Evolutionary conservation across 23 red algal species (phyloP).

Genomic region (Gracilariopsis chorda): DNA sequence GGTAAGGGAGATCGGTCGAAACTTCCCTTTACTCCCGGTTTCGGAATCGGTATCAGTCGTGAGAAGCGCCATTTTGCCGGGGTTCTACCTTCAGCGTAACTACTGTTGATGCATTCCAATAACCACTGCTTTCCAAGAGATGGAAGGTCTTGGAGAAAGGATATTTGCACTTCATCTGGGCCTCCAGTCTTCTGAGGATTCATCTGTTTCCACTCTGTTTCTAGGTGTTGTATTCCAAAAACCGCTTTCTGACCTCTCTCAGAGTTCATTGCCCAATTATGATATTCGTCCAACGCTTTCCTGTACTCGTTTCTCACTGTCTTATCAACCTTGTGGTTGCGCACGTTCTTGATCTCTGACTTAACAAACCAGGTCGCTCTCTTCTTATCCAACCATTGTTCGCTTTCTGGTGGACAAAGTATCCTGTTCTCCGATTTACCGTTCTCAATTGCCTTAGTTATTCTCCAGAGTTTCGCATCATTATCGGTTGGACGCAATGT

Average conservation of each 20-base stretch:
- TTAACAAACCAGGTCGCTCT: neutral
- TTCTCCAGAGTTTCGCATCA: neutral
- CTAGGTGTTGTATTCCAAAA: neutral
- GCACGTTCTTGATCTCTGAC: neutral
- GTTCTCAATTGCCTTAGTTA: neutral
- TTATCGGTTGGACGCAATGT: neutral
- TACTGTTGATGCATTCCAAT: neutral
- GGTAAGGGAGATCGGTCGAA: neutral
- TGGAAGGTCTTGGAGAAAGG: neutral
- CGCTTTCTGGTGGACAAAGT: neutral
- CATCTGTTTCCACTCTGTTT: neutral
- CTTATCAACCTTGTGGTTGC: neutral
- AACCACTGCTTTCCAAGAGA: neutral
- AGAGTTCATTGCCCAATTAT: neutral
- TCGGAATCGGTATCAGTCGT: neutral
- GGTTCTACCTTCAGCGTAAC: neutral
- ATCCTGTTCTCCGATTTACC: neutral
- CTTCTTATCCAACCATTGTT: neutral
- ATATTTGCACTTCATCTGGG: neutral
- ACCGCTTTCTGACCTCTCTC: neutral
- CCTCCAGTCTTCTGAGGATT: neutral
- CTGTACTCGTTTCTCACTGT: neutral
- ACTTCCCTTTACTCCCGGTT: neutral
- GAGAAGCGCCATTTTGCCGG: neutral
- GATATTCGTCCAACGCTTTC: neutral